Conservation (phyloP, 2,329 filamentous ascomycete species). For the Trichoderma citrinoviride region DNA sequence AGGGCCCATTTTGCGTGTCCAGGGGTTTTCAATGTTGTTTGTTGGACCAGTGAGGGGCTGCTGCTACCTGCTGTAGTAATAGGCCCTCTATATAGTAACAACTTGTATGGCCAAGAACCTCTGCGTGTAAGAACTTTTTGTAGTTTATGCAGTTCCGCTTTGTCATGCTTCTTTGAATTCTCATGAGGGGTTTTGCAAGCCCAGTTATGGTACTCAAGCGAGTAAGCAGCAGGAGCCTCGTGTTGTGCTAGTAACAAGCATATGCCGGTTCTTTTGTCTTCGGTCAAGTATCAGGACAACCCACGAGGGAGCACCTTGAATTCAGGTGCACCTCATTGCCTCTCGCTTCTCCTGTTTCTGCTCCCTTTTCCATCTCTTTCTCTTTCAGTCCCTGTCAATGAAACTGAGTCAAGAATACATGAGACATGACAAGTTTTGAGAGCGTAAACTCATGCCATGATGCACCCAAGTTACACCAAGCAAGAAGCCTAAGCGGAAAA, state of each 20-base stretch:
- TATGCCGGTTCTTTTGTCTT: background rate
- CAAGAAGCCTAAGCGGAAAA: slow-evolving; percentile 5
- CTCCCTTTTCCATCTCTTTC: no score
- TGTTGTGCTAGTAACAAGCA: background rate
- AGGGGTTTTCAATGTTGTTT: background rate
- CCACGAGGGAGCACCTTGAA: background rate
- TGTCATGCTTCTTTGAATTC: no score
- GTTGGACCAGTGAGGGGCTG: no score
- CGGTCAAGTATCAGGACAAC: background rate
- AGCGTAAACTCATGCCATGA: background rate
- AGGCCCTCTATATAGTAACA: no score
- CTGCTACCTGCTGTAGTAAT: no score
- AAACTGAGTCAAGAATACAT: no score
- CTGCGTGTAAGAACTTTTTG: no score
- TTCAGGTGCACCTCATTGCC: background rate
- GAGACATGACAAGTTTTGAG: background rate
- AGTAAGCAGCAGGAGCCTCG: background rate
- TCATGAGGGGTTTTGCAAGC: background rate
- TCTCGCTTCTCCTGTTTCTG: background rate
- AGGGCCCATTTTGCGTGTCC: background rate
- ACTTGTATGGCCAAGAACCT: no score
- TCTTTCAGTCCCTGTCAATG: no score
- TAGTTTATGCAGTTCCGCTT: background rate
- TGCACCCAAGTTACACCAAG: background rate
- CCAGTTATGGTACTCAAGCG: background rate